Evolutionary conservation across 768 basidiomycete genomes (phyloP).

Genomic region (Hygrophoropsis aurantiaca): DNA sequence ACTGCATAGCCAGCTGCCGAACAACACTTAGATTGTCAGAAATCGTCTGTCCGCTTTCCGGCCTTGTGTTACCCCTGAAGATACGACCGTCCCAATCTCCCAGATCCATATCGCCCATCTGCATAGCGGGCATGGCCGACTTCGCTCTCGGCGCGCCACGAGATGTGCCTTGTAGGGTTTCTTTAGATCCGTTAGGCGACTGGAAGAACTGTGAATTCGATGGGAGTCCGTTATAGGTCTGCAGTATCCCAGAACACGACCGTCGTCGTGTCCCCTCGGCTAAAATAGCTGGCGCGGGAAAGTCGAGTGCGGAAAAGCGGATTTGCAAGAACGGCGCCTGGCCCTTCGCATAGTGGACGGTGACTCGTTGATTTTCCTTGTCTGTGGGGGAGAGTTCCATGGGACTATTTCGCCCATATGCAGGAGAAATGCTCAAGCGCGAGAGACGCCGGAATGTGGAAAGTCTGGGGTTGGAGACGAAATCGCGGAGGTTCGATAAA

Average conservation of each 20-base stretch:
- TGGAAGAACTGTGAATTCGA: background rate
- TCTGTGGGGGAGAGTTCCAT: conserved; percentile 2
- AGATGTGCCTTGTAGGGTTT: conserved; percentile 3
- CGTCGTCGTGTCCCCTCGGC: conserved; percentile 12
- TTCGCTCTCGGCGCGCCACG: conserved; percentile 9
- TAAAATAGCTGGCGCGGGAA: conserved; percentile 31
- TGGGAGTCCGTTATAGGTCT: background rate
- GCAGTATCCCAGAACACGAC: conserved; percentile 13
- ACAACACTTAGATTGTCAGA: conserved; percentile 47
- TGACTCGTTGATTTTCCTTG: conserved; percentile 43
- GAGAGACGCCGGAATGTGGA: conserved; percentile 58
- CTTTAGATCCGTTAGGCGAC: conserved; percentile 7
- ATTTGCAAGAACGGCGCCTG: conserved; percentile 50
- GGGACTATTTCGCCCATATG: conserved; percentile 10
- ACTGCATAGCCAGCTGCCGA: conserved; percentile 51
- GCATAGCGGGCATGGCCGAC: conserved; percentile 7
- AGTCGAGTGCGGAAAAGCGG: conserved; percentile 51
- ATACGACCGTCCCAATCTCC: conserved; percentile 7
- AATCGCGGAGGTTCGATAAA: conserved; percentile 39
- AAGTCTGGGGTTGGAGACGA: conserved; percentile 56
- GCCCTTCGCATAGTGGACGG: conserved; percentile 43
- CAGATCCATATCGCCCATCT: conserved; percentile 11
- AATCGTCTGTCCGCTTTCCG: conserved; percentile 26
- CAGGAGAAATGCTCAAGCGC: conserved; percentile 31
- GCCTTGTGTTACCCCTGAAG: conserved; percentile 5